Evolutionary conservation across 352 stramenopile genomes (phyloP), one percentile per base, ranked within the genome.

Genomic region (Phytophthora sp.): DNA sequence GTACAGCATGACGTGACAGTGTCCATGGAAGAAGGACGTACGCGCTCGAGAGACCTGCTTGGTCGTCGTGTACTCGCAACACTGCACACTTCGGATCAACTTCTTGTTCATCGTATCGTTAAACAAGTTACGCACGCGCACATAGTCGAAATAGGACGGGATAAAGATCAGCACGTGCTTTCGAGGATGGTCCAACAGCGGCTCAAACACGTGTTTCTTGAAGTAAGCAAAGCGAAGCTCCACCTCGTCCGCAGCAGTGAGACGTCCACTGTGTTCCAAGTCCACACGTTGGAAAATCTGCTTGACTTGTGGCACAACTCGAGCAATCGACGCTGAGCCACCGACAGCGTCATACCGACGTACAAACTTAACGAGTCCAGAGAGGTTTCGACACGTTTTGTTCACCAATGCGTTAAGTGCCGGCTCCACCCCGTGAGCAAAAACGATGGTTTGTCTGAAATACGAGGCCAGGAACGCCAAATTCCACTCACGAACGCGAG

Each of bases 81-180:
- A 89, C 46, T 90, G 80, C 2, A 88, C 77, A 47, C 76, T 79
- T 8, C 67, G 72, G 38, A 94, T 88, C 45, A 94, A 60, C 64
- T 91, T 90, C 58, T 87, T 74, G 69, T 90, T 86, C 79, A 85
- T 84, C 7, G 61, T 71, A 12, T 91, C 83, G 31, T 88, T 74
- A 63, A 94, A 94, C 21, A 94, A 42, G 63, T 94, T 94, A 46
- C 86, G 86, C n/a, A 94, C 75, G 23, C 86, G 86, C n/a, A 94
- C 86, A 62, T 91, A 94, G 70, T 94, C 86, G 46, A 93, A 89
- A 56, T 94, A 94, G 2, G 86, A 94, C 27, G 86, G 86, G 45
- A 94, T 80, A 57, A 94, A 89, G 35, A 94, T 83, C 38, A 94
- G 69, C 54, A 91, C 85, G 51, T 89, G 82, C 46, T 89, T 89